Percentiles rank a stretch among this genome's conserved stretches.
Conservation (phyloP, 164 flowering plant genomes). For the Chloranthus sessilifolius region DNA sequence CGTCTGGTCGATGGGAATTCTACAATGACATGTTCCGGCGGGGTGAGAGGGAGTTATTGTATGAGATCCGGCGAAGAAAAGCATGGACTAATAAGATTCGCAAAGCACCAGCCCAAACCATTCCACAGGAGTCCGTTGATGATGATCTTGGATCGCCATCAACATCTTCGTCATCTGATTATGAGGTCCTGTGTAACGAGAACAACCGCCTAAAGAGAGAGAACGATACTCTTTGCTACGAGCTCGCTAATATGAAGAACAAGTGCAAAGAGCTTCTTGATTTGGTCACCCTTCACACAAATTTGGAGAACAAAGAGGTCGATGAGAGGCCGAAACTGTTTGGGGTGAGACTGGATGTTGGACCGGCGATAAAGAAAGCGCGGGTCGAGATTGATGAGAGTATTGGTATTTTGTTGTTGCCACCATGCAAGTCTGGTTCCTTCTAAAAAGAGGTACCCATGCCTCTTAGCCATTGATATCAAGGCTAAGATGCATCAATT, state of each 20-base stretch:
- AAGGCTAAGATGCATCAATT: too few relatives aligned
- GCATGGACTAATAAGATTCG: conserved; percentile 43
- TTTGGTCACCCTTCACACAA: conserved; percentile 32
- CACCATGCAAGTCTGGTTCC: conserved; percentile 50
- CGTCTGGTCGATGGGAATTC: conserved; percentile 78
- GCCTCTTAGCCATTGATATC: too few relatives aligned
- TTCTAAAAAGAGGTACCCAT: too few relatives aligned
- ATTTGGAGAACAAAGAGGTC: conserved; percentile 12
- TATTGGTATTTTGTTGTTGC: conserved; percentile 31
- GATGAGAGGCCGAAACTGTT: conserved; percentile 50
- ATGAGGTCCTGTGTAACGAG: conserved; percentile 45
- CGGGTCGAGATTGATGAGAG: conserved; percentile 22
- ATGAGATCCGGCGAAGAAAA: conserved; percentile 58
- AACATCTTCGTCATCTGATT: conserved; percentile 40
- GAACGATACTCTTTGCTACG: conserved; percentile 42
- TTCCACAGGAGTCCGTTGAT: conserved; percentile 21
- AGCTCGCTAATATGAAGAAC: conserved; percentile 47
- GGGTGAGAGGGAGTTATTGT: conserved; percentile 43
- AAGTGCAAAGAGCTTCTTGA: conserved; percentile 65
- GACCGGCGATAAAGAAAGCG: conserved; percentile 36
- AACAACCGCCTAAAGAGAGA: conserved; percentile 60
- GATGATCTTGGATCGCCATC: conserved; percentile 59
- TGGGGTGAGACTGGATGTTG: conserved; percentile 62
- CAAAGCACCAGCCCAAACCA: conserved; percentile 1
- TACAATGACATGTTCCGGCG: conserved; percentile 63